Evolutionary conservation across 805 yeast genomes (phyloP).

Genomic region (Hanseniaspora nectarophila): DNA sequence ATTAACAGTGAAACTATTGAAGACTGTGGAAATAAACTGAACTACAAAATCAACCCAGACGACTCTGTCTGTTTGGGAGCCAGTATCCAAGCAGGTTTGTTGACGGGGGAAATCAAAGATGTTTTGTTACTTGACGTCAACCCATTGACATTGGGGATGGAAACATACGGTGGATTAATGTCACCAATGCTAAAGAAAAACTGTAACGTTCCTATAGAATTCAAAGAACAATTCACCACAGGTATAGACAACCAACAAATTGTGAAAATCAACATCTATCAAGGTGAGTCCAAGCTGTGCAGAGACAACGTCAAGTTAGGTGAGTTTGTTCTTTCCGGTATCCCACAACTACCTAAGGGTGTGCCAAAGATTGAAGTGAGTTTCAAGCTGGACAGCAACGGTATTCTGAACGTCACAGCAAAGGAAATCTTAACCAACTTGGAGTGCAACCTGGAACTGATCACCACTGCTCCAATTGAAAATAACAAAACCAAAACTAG

Average conservation of each 20-base stretch:
- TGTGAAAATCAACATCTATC: slow-evolving; percentile 65
- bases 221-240: slow-evolving; percentile 63
- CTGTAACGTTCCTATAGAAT: slow-evolving; percentile 64
- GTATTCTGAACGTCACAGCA: slow-evolving; percentile 70
- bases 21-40: slow-evolving; percentile 36
- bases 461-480: slow-evolving; percentile 13
- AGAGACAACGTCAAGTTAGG: slow-evolving; percentile 70
- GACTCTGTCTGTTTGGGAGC: slow-evolving; percentile 90
- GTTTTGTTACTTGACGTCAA: slow-evolving; percentile 71
- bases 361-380: slow-evolving; percentile 67
- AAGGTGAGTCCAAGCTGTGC: slow-evolving; percentile 71
- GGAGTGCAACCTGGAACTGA: slow-evolving; percentile 32
- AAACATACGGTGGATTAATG: slow-evolving; percentile 74
- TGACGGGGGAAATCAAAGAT: slow-evolving; percentile 71
- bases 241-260: slow-evolving; percentile 81
- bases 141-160: slow-evolving; percentile 72
- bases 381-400: slow-evolving; percentile 73
- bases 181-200: slow-evolving; percentile 69
- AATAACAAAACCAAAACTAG: background rate
- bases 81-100: slow-evolving; percentile 77
- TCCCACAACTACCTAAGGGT: slow-evolving; percentile 69
- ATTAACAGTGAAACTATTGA: slow-evolving; percentile 14
- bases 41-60: slow-evolving; percentile 72
- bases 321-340: slow-evolving; percentile 56
- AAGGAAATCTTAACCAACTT: slow-evolving; percentile 64